phyloP scores from a whole-genome alignment of 2,329 filamentous ascomycete species.

The Aspergillus intermedius region DNA sequence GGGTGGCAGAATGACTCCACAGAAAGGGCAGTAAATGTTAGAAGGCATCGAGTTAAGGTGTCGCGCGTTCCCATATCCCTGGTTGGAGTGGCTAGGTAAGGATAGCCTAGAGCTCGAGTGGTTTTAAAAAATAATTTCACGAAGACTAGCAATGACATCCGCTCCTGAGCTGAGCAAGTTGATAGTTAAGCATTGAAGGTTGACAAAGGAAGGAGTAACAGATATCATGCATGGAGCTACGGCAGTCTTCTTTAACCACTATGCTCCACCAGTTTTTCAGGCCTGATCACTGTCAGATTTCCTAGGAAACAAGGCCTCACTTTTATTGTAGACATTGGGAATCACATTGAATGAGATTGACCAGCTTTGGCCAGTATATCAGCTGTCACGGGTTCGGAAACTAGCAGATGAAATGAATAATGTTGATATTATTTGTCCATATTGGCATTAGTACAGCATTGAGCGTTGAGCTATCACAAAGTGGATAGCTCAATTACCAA shows the following conservation, averaged over 20 bases:
- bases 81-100: background rate
- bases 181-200: too few species aligned
- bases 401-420: too few species aligned
- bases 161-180: too few species aligned
- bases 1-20: slow-evolving; percentile 4
- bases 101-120: background rate
- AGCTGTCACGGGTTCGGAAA: too few species aligned
- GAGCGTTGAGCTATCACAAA: background rate
- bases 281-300: too few species aligned
- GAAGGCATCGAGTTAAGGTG: background rate
- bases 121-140: background rate
- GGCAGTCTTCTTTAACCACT: too few species aligned
- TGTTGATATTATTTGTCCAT: background rate
- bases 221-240: too few species aligned
- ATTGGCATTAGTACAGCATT: background rate
- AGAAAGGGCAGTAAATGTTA: slow-evolving; percentile 8
- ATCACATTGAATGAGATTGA: background rate
- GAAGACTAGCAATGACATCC: too few species aligned
- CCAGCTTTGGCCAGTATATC: background rate
- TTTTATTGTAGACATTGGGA: background rate
- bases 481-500: background rate
- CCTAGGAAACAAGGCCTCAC: background rate
- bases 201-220: too few species aligned
- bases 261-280: too few species aligned
- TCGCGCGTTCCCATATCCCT: background rate